A percentile compares a stretch with the other conserved stretches of the same genome.
Evolutionary conservation across 441 rosid genomes (phyloP).

Genomic region (Jatropha multifida): DNA sequence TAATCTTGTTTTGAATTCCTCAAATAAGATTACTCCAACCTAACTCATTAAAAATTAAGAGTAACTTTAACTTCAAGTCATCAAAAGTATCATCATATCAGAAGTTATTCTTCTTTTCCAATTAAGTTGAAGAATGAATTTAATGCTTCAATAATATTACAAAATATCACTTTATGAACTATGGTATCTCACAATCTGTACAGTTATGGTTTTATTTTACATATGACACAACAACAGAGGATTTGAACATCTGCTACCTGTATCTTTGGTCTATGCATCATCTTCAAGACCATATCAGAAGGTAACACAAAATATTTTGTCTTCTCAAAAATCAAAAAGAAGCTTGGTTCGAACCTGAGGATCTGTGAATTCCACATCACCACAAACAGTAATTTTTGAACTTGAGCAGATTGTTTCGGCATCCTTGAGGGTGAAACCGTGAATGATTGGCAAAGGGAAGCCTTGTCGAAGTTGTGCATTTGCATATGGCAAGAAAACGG

Average conservation of each 20-base stretch:
- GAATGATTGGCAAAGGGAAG: constrained; percentile 86
- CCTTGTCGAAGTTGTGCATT: constrained; percentile 68
- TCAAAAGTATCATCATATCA: neutral
- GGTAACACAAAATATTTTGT: neutral
- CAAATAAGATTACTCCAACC: neutral
- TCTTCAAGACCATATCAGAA: neutral
- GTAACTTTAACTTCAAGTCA: too few relatives aligned
- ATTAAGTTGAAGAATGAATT: neutral
- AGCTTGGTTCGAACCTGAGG: constrained; percentile 13
- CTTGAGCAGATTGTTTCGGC: constrained; percentile 52
- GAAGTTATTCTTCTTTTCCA: neutral
- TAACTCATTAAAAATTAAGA: too few relatives aligned
- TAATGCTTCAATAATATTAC: neutral
- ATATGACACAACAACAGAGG: constrained; percentile 11
- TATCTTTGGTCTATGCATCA: constrained; percentile 12
- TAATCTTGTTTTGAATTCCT: too few relatives aligned
- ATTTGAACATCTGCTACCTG: neutral
- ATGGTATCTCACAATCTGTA: neutral
- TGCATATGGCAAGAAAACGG: constrained; percentile 73
- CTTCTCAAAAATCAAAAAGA: neutral
- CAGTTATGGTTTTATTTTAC: constrained; percentile 4
- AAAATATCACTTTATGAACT: neutral
- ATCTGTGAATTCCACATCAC: constrained; percentile 57
- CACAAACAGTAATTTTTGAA: constrained; percentile 61
- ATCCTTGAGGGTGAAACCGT: constrained; percentile 69